A percentile compares a stretch with the other conserved stretches of the same genome.
phyloP scores from a whole-genome alignment of 345 rosid genomes.

The Sisymbrium altissimum region DNA sequence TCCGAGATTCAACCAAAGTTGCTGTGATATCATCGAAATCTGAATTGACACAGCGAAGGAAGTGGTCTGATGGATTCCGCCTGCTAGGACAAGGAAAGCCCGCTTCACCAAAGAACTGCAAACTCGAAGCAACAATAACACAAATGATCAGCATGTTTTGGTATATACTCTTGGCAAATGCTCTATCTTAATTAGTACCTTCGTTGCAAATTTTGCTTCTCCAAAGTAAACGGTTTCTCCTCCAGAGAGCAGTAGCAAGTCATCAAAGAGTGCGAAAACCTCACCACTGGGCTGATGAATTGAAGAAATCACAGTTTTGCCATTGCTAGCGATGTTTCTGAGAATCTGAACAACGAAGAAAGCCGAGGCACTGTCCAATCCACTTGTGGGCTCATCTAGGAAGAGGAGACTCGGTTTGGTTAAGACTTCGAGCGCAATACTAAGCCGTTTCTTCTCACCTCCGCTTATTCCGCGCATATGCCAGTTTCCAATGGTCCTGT shows the following conservation, averaged over 20 bases:
- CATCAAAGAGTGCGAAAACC: constrained; percentile 67
- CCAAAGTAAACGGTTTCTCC: constrained; percentile 79
- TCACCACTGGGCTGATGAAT: constrained; percentile 88
- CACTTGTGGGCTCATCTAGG: constrained; percentile 85
- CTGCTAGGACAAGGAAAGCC: constrained; percentile 75
- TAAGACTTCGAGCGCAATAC: constrained; percentile 74
- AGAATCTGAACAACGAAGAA: constrained; percentile 63
- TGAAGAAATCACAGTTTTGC: constrained; percentile 58
- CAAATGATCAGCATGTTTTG: background rate
- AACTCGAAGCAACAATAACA: constrained; percentile 10
- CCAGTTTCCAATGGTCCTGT: constrained; percentile 69
- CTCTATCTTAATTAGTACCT: constrained; percentile 28
- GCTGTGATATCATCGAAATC: constrained; percentile 54
- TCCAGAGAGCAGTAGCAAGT: constrained; percentile 55
- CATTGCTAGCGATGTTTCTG: constrained; percentile 50
- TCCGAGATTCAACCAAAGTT: constrained; percentile 36
- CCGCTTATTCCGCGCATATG: constrained; percentile 84
- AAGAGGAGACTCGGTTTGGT: constrained; percentile 62
- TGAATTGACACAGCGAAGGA: constrained; percentile 61
- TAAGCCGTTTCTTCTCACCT: constrained; percentile 76
- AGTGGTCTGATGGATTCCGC: constrained; percentile 71
- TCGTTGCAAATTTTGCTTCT: constrained; percentile 43
- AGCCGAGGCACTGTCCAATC: constrained; percentile 76
- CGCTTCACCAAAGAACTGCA: constrained; percentile 69
- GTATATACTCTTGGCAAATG: background rate